These are phyloP conservation scores for Monosporozyma servazzii DNA, from an alignment of 805 yeast species.

Conservation along the genomic window DNA sequence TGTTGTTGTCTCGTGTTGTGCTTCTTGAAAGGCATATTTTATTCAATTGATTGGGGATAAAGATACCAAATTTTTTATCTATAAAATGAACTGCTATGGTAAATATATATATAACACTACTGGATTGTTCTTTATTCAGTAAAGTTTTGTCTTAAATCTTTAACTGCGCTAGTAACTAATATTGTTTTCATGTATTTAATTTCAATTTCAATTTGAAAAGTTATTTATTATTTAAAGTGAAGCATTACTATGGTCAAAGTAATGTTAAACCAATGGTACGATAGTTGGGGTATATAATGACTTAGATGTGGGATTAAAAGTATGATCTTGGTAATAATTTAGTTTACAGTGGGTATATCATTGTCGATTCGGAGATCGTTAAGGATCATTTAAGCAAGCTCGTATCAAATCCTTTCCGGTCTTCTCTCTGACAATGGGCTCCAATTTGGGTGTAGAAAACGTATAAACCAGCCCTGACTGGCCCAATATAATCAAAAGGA, in stretches of 20 bases:
- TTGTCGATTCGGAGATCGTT: not conserved
- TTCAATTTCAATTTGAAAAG: not conserved
- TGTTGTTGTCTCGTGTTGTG: not conserved
- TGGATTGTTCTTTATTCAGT: not conserved
- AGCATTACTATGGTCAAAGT: not conserved
- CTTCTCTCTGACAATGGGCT: conserved; percentile 86
- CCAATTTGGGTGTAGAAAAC: conserved; percentile 92
- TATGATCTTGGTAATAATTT: not conserved
- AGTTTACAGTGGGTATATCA: not conserved
- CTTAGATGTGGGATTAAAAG: not conserved
- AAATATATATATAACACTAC: not conserved
- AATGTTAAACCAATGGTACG: not conserved
- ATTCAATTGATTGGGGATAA: not conserved
- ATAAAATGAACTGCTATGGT: not conserved
- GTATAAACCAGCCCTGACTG: conserved; percentile 96
- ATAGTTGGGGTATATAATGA: not conserved
- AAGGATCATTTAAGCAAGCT: conserved; percentile 64
- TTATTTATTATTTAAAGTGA: not conserved
- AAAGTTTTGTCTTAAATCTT: too few species aligned
- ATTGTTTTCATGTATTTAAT: not conserved
- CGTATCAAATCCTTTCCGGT: conserved; percentile 94
- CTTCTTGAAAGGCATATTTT: not conserved
- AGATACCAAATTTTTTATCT: not conserved
- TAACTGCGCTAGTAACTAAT: too few species aligned
- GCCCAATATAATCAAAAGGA: conserved; percentile 78